Conservation (phyloP, 2,329 filamentous ascomycete genomes). For the Fusarium sp. region DNA sequence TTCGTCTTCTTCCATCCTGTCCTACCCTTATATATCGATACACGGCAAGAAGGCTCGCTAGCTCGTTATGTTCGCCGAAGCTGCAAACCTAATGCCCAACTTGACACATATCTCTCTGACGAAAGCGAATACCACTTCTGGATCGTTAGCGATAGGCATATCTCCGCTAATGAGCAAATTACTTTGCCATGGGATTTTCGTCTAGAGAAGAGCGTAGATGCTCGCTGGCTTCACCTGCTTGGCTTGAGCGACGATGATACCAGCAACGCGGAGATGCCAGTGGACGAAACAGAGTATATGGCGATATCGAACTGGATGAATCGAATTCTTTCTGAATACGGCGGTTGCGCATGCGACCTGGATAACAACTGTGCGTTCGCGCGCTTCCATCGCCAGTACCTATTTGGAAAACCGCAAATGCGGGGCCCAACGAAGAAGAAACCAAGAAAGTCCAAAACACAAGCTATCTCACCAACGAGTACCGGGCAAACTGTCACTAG, state of each 20-base stretch:
- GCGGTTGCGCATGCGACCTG: slow-evolving; percentile 80
- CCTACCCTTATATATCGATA: slow-evolving; percentile 93
- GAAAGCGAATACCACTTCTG: slow-evolving; percentile 90
- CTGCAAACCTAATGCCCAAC: slow-evolving; percentile 87
- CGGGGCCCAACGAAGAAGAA: slow-evolving; percentile 62
- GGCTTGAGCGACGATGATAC: slow-evolving; percentile 72
- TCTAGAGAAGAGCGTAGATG: slow-evolving; percentile 66
- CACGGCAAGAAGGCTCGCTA: slow-evolving; percentile 84
- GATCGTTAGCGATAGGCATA: slow-evolving; percentile 84
- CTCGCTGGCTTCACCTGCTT: slow-evolving; percentile 68
- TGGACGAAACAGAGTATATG: slow-evolving; percentile 71
- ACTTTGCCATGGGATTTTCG: slow-evolving; percentile 77
- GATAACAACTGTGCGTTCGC: slow-evolving; percentile 73
- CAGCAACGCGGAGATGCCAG: slow-evolving; percentile 63
- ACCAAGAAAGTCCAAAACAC: slow-evolving; percentile 65
- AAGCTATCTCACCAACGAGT: slow-evolving; percentile 71
- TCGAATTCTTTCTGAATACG: slow-evolving; percentile 79
- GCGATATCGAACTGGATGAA: slow-evolving; percentile 74
- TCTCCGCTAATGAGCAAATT: slow-evolving; percentile 73
- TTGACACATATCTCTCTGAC: slow-evolving; percentile 87
- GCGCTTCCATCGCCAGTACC: slow-evolving; percentile 71
- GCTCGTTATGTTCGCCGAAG: slow-evolving; percentile 93
- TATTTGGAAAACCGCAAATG: slow-evolving; percentile 58
- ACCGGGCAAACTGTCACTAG: slow-evolving; percentile 73
- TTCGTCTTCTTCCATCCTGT: slow-evolving; percentile 90